Evolutionary conservation across 768 basidiomycete species (phyloP).

Genomic region (Coprinellus micaceus): DNA sequence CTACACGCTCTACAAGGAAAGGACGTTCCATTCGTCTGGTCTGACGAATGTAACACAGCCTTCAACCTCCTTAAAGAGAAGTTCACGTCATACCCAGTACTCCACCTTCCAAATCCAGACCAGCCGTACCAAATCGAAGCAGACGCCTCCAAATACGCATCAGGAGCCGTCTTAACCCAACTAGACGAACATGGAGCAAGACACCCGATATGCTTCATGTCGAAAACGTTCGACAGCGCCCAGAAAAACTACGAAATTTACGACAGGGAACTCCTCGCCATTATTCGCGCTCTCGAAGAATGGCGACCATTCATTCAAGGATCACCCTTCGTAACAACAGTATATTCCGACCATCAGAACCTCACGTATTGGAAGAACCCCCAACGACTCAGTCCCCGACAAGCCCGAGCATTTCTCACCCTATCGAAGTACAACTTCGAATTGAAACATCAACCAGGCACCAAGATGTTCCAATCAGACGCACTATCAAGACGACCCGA

Average conservation of each 20-base stretch:
- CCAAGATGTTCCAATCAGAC: too few species aligned
- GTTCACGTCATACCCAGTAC: not conserved
- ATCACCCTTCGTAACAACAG: not conserved
- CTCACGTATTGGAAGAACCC: too few species aligned
- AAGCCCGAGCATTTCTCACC: too few species aligned
- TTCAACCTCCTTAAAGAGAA: conserved; percentile 29
- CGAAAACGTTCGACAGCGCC: not conserved
- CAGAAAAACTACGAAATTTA: not conserved
- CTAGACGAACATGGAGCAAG: not conserved
- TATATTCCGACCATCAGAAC: too few species aligned
- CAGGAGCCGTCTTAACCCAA: conserved; percentile 14
- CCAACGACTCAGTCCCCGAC: too few species aligned
- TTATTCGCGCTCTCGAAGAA: not conserved
- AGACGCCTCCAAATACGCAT: conserved; percentile 1
- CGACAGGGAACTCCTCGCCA: not conserved
- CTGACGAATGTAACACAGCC: conserved; percentile 17
- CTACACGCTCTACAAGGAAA: too few species aligned
- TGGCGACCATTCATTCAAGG: not conserved
- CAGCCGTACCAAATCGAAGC: conserved; percentile 6
- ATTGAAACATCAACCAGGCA: too few species aligned
- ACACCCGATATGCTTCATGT: not conserved
- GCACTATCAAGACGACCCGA: too few species aligned
- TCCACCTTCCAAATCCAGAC: not conserved
- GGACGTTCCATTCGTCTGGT: too few species aligned
- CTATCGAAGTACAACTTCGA: too few species aligned